phyloP scores from a whole-genome alignment of 352 stramenopile species.

The Phytophthora kernoviae region DNA sequence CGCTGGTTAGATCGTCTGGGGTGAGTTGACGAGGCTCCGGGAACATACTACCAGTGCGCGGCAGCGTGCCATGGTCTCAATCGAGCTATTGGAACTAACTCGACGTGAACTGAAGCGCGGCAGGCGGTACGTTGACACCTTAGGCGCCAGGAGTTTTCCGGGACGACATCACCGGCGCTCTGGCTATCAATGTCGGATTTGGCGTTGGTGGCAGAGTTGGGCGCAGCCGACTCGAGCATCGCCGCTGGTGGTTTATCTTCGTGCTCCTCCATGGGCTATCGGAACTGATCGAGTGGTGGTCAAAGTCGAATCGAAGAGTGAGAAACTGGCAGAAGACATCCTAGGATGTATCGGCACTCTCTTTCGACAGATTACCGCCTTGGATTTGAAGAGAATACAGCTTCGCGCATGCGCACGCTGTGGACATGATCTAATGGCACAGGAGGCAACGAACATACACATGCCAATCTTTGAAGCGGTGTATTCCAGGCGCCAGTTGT shows the following conservation, averaged over 20 bases:
- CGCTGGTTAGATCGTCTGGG: slow-evolving; percentile 43
- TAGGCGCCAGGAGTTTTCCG: slow-evolving; percentile 23
- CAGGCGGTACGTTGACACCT: slow-evolving; percentile 31
- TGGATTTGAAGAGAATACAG: slow-evolving; percentile 5
- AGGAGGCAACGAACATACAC: slow-evolving; percentile 10
- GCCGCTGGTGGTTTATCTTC: slow-evolving; percentile 3
- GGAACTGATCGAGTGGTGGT: too few species aligned
- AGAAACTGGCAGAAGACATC: background rate
- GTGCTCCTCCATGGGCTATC: slow-evolving; percentile 3
- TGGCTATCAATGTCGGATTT: slow-evolving; percentile 13
- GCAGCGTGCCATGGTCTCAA: slow-evolving; percentile 13
- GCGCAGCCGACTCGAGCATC: too few species aligned
- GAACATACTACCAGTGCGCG: slow-evolving; percentile 37
- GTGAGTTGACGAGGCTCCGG: slow-evolving; percentile 30
- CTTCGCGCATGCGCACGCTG: slow-evolving; percentile 3
- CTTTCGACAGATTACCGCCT: too few species aligned
- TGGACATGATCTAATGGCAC: background rate
- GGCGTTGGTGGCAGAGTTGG: too few species aligned
- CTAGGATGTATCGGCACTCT: too few species aligned
- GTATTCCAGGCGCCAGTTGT: too few species aligned
- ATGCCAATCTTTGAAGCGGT: slow-evolving; percentile 9
- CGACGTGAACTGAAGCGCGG: slow-evolving; percentile 39
- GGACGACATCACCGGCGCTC: slow-evolving; percentile 18
- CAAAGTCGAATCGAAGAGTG: slow-evolving; percentile 8
- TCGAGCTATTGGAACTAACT: slow-evolving; percentile 21